These are phyloP conservation scores for Ascochyta rabiei DNA, from an alignment of 2,329 filamentous ascomycete species.

Conservation along the genomic window DNA sequence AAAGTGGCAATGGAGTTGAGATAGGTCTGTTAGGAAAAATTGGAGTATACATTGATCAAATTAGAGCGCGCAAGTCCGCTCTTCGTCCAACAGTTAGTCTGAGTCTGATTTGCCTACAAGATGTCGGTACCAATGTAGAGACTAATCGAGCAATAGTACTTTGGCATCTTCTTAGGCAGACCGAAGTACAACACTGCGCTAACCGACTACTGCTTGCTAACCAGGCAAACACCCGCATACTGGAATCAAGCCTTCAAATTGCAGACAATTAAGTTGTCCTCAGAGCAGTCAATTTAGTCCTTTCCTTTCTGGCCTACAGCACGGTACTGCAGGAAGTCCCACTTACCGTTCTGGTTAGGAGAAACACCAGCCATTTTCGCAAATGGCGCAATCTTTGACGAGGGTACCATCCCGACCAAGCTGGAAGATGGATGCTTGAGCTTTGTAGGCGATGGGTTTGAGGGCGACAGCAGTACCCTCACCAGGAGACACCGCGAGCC, in stretches of 20 bases:
- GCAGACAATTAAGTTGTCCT: slow-evolving; percentile 4
- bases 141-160: slow-evolving; percentile 2
- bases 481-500: slow-evolving; percentile 4
- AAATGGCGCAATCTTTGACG: not conserved
- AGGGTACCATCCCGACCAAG: not conserved
- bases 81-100: no score
- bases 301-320: not conserved
- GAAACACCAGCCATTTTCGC: slow-evolving; percentile 1
- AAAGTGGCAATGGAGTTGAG: no score
- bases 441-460: slow-evolving; percentile 1
- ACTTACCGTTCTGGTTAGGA: slow-evolving; percentile 2
- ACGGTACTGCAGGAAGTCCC: slow-evolving; percentile 8
- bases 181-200: slow-evolving; percentile 8
- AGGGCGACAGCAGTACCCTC: slow-evolving; percentile 5
- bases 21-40: no score
- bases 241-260: not conserved
- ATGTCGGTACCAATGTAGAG: slow-evolving; percentile 1
- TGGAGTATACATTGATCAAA: no score
- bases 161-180: slow-evolving; percentile 4
- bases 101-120: not conserved
- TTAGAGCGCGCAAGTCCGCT: no score
- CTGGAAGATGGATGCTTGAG: slow-evolving; percentile 4
- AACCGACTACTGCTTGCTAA: slow-evolving; percentile 4
- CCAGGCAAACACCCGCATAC: slow-evolving; percentile 3
- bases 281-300: slow-evolving; percentile 7